Evolutionary conservation across 345 rosid genomes (phyloP), one percentile per base, ranked within the genome.

Genomic region (Crucihimalaya himalaica): DNA sequence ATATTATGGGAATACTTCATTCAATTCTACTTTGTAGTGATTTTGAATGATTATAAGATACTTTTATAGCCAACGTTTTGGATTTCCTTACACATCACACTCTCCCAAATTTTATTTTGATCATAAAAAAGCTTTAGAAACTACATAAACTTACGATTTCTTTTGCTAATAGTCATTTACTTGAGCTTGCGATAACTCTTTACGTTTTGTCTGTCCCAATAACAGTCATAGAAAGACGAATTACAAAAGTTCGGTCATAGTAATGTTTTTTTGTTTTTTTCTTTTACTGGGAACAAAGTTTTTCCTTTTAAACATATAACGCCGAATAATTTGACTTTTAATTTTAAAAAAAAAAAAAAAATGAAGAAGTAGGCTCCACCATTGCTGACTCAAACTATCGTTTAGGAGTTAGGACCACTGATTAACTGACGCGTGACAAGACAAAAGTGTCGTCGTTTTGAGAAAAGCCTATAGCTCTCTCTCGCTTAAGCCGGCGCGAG

Each of bases 401-500:
- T 9, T 35, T 35, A 20, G 45, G 29, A 48, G 28, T 20, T 65
- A 14, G 4, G 14, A 48, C 58, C 58, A 50, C 8, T 31, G 2
- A 6, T 2, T 35, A 23, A 51, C 10, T 0, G 34, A 23, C 71
- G 32, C 50, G 71, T 66, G 20, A 60, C 20, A 32, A 37, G 3
- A 28, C 20, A 45, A 54, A 39, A 55, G 55, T 55, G 58, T 73
- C 15, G 57, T 64, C 71, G 77, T 73, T 63, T 59, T 15, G 37
- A 28, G 21, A 1, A 45, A 50, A 31, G 11, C 39, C 8, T 63
- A 35, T 66, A 66, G 19, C 32, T 46, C 62, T 50, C 48, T 27
- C 1, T 31, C 16, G 37, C 70, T 65, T 55, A 37, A 66, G 61
- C 68, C 61, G 78, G 53, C 34, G 14, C 37, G 18, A 74, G 78